Evolutionary conservation across 2,329 filamentous ascomycete genomes (phyloP), one percentile per base, ranked within the genome.

Genomic region (Aspergillus tamarii): DNA sequence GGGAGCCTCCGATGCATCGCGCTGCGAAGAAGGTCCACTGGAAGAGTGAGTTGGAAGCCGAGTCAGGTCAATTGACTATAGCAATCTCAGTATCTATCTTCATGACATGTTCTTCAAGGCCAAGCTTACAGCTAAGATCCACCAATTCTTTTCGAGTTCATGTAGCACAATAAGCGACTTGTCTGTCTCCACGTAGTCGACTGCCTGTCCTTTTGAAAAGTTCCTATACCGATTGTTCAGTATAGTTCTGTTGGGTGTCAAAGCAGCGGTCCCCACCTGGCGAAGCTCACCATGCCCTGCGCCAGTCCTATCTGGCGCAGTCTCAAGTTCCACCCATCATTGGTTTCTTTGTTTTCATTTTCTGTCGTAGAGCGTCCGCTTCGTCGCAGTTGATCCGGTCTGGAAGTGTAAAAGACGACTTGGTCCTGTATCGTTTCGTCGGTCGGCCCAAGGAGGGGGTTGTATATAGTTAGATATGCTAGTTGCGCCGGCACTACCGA

Each of bases 211-310:
- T 65, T 88, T 85, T 2, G 94, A 91, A 78, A 99, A 99, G 72
- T 89, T 94, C 74, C 89, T 90, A 72, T 19, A 64, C 45, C 58
- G 58, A 30, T 59, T 63, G 55, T 66, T 75, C 60, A 72, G 69
- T 32, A 32, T 30, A 32, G 43, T 43, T 60, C 36, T 32, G 46
- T 52, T 43, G 62, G 43, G 41, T 30, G 21, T 34, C 34, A 58
- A 30, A 54, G 50, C 34, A 72, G 67, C 68, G 59, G 61, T 66
- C 72, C 80, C 65, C 80, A 89, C 87, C 84, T 87, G 69, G 92
- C 91, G 81, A 99, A 99, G 76, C 89, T 91, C 64, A 96, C 90
- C 90, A 98, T 97, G 75, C 94, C 95, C 81, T 99, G 95, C 46
- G 95, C 95, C 67, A 99, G 87, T 43, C 95, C 95, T 75, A 99